Percentiles rank a stretch among this genome's conserved stretches.
phyloP scores from a whole-genome alignment of 2,329 filamentous ascomycete species.

The Cadophora sp. region DNA sequence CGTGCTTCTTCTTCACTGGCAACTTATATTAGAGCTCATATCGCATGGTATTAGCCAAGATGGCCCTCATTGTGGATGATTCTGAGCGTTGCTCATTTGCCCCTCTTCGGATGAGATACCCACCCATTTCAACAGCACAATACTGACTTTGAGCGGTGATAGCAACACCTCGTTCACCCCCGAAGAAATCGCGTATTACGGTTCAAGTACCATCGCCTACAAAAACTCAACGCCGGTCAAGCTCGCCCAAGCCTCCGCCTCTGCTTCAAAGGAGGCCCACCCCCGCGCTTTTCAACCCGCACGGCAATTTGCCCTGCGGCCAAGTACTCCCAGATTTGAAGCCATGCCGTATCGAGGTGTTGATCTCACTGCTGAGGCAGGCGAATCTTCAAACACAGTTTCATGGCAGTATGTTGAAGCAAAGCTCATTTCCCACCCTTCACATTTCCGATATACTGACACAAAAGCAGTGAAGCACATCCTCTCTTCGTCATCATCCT shows the following conservation, averaged over 20 bases:
- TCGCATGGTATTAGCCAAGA: background rate
- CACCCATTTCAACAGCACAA: background rate
- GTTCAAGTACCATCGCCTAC: conserved; percentile 19
- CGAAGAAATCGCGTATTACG: conserved; percentile 19
- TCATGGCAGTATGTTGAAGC: conserved; percentile 42
- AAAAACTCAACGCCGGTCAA: conserved; percentile 15
- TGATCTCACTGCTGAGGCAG: conserved; percentile 37
- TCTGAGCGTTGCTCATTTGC: background rate
- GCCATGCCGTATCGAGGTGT: conserved; percentile 35
- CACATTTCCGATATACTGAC: conserved; percentile 1
- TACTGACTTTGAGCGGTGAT: background rate
- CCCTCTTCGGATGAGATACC: background rate
- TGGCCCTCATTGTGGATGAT: background rate
- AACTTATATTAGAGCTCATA: background rate
- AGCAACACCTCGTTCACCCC: conserved; percentile 10
- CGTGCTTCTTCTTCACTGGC: too few species aligned
- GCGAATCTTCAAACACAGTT: conserved; percentile 32
- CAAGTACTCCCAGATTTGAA: conserved; percentile 5
- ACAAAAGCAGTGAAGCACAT: conserved; percentile 38
- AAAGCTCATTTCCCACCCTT: background rate
- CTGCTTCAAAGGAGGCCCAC: background rate
- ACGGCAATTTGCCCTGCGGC: conserved; percentile 3
- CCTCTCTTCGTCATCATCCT: conserved; percentile 42
- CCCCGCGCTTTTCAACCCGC: background rate
- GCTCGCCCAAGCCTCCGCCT: background rate